These are phyloP conservation scores for Xylariaceae sp. DNA, from an alignment of 2,329 filamentous ascomycete genomes.

Conservation along the genomic window DNA sequence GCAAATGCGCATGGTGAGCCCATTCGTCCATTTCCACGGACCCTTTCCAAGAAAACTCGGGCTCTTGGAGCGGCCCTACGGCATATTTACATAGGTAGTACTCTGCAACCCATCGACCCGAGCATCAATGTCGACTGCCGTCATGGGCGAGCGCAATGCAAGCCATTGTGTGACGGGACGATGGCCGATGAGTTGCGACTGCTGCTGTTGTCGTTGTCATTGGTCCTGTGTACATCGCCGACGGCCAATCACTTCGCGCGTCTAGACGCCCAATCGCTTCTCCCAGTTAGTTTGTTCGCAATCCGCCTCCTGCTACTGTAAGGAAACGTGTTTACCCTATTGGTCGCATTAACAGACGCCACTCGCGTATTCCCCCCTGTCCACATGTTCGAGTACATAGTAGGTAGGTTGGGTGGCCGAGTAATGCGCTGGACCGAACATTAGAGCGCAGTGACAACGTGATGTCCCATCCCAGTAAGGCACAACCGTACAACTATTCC, in stretches of 20 bases:
- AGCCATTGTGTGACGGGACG: constrained; percentile 32
- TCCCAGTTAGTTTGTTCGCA: constrained; percentile 31
- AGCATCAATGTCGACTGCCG: constrained; percentile 17
- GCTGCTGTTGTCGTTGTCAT: constrained; percentile 27
- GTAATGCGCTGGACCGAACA: background rate
- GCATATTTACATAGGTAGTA: no score
- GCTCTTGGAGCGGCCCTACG: constrained; percentile 5
- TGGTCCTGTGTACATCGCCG: constrained; percentile 30
- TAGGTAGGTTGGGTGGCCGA: no score
- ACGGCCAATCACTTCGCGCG: constrained; percentile 34
- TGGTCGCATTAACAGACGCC: background rate
- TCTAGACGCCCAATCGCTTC: constrained; percentile 40
- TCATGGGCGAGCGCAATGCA: constrained; percentile 27
- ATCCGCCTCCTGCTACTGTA: constrained; percentile 20
- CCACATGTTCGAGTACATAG: no score
- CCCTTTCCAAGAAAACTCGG: background rate
- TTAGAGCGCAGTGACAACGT: background rate
- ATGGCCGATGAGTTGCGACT: constrained; percentile 20
- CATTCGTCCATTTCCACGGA: constrained; percentile 1
- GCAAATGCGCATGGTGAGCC: constrained; percentile 11
- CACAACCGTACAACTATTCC: constrained; percentile 2
- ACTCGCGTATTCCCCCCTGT: no score
- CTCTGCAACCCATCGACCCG: constrained; percentile 24
- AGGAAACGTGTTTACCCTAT: background rate
- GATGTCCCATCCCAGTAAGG: no score